Conservation (phyloP, 2,329 filamentous ascomycete species). For the Diplodia scrobiculata region DNA sequence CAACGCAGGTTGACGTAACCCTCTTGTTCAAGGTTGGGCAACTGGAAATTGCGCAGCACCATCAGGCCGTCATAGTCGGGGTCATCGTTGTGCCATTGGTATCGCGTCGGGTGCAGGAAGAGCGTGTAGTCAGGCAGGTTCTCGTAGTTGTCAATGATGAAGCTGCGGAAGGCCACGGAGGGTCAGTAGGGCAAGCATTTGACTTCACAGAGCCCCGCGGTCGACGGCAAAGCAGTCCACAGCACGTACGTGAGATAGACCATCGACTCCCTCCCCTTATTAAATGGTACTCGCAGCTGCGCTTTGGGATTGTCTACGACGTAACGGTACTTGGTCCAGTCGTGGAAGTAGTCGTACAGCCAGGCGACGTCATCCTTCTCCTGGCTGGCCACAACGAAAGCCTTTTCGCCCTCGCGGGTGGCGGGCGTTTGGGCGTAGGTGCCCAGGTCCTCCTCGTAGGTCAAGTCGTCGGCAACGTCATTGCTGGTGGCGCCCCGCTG, state of each 20-base stretch:
- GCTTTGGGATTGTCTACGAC: conserved; percentile 47
- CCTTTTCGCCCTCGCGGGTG: conserved; percentile 30
- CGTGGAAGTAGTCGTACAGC: conserved; percentile 44
- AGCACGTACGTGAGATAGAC: conserved; percentile 51
- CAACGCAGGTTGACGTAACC: conserved; percentile 60
- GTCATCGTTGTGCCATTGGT: conserved; percentile 57
- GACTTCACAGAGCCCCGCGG: background rate
- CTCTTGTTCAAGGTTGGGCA: conserved; percentile 52
- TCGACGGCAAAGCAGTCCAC: background rate
- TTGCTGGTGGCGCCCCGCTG: conserved; percentile 11
- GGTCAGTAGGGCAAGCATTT: background rate
- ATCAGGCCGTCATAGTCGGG: conserved; percentile 55
- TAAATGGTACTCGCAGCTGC: conserved; percentile 48
- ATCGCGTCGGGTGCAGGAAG: conserved; percentile 49
- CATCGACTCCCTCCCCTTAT: conserved; percentile 56
- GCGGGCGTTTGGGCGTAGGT: conserved; percentile 5
- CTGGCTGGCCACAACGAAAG: conserved; percentile 46
- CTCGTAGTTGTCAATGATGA: conserved; percentile 48
- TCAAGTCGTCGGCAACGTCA: conserved; percentile 19
- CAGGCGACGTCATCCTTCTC: conserved; percentile 47
- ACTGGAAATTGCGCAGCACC: conserved; percentile 53
- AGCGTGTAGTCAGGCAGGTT: conserved; percentile 46
- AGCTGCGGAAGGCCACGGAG: conserved; percentile 35
- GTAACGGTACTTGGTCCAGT: conserved; percentile 49
- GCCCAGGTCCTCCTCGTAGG: conserved; percentile 25